Evolutionary conservation across 1,139 yeast species (phyloP).

Genomic region (Zygotorulaspora mrakii): DNA sequence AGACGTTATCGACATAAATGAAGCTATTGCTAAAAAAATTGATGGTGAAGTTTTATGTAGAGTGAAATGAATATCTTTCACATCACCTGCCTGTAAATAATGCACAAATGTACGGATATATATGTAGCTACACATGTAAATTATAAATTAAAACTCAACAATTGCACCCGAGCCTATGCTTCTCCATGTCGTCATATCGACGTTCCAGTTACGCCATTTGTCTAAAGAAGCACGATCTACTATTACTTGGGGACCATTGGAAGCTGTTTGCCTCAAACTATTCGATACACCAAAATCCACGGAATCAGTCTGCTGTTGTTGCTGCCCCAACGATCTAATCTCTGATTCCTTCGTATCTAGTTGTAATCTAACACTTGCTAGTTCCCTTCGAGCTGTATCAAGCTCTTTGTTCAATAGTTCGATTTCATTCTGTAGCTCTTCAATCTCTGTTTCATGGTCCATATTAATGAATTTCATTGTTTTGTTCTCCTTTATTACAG

Average conservation of each 20-base stretch:
- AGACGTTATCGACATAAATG: slow-evolving; percentile 70
- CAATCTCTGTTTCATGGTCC: slow-evolving; percentile 47
- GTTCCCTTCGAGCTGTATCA: slow-evolving; percentile 31
- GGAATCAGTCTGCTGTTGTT: slow-evolving; percentile 18
- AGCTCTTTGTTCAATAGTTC: slow-evolving; percentile 37
- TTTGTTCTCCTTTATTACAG: slow-evolving; percentile 36
- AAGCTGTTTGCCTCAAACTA: neutral
- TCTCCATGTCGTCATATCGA: slow-evolving; percentile 82
- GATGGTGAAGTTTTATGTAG: slow-evolving; percentile 83
- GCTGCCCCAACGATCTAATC: slow-evolving; percentile 16
- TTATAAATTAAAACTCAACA: slow-evolving; percentile 43
- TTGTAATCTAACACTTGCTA: slow-evolving; percentile 14
- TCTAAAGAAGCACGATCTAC: slow-evolving; percentile 39
- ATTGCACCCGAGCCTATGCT: slow-evolving; percentile 59
- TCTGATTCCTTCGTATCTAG: slow-evolving; percentile 25
- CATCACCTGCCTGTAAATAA: slow-evolving; percentile 7
- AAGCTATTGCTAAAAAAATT: slow-evolving; percentile 71
- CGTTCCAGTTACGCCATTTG: slow-evolving; percentile 82
- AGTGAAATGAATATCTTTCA: slow-evolving; percentile 45
- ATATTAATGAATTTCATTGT: slow-evolving; percentile 42
- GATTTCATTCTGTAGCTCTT: slow-evolving; percentile 36
- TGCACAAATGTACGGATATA: slow-evolving; percentile 5
- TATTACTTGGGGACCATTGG: slow-evolving; percentile 9
- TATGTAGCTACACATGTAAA: slow-evolving; percentile 2
- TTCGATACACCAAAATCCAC: slow-evolving; percentile 15